These are phyloP conservation scores for Dillenia turbinata DNA, from an alignment of 164 flowering plant species.

Conservation along the genomic window DNA sequence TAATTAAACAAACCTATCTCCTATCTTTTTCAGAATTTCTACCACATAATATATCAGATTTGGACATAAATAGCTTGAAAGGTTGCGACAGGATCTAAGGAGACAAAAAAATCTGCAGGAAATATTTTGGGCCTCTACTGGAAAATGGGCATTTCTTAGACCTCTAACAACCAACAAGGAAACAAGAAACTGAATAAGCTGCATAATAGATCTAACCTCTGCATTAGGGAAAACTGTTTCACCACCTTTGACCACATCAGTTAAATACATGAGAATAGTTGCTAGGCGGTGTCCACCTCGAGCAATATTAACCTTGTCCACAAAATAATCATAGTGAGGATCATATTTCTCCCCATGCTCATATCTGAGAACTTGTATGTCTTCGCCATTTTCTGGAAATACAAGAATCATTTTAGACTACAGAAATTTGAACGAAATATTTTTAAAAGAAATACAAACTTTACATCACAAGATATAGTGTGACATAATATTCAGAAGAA, in stretches of 20 bases:
- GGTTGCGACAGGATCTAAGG: too few species aligned
- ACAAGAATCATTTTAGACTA: slow-evolving; percentile 6
- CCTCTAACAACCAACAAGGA: not conserved
- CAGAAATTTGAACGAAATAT: too few species aligned
- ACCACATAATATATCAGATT: too few species aligned
- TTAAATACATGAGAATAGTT: slow-evolving; percentile 92
- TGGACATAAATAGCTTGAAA: too few species aligned
- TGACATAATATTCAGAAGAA: too few species aligned
- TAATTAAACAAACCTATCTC: too few species aligned
- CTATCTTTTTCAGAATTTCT: too few species aligned
- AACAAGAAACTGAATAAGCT: not conserved
- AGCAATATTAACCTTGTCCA: slow-evolving; percentile 80
- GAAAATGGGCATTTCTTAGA: not conserved
- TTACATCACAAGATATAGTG: too few species aligned
- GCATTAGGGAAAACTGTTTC: slow-evolving; percentile 94
- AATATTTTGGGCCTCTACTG: slow-evolving; percentile 1
- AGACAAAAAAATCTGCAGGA: too few species aligned
- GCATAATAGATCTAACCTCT: slow-evolving; percentile 57
- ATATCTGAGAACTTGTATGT: slow-evolving; percentile 84
- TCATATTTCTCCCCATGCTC: slow-evolving; percentile 93
- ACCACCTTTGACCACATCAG: slow-evolving; percentile 85
- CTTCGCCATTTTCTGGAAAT: slow-evolving; percentile 89
- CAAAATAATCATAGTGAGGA: slow-evolving; percentile 86
- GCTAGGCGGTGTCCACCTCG: slow-evolving; percentile 94
- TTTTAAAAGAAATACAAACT: too few species aligned